Evolutionary conservation across 2,329 filamentous ascomycete genomes (phyloP).

Genomic region (Sclerotinia sclerotiorum): DNA sequence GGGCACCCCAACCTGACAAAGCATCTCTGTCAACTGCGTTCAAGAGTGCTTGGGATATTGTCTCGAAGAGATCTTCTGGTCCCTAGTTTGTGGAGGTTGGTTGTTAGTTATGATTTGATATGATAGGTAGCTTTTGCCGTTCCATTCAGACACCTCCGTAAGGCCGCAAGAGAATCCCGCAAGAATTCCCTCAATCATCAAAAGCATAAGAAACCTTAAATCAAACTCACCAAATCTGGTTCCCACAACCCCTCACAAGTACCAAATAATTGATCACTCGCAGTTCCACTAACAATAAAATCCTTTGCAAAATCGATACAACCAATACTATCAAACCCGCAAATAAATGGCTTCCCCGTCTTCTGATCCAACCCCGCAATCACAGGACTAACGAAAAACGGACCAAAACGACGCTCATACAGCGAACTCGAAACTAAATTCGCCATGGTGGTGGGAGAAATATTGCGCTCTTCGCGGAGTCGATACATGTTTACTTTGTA

Average conservation of each 20-base stretch:
- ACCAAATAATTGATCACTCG: constrained; percentile 96
- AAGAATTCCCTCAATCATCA: neutral
- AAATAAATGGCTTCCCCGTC: constrained; percentile 94
- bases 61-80: constrained; percentile 96
- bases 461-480: constrained; percentile 94
- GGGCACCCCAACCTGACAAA: constrained; percentile 94
- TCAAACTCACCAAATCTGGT: constrained; percentile 77
- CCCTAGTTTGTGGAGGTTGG: constrained; percentile 50
- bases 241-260: constrained; percentile 99
- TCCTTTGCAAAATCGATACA: constrained; percentile 99
- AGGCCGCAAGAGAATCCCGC: neutral
- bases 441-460: constrained; percentile 90
- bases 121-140: neutral
- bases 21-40: constrained; percentile 97
- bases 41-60: constrained; percentile 90
- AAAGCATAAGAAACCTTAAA: neutral
- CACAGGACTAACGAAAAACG: constrained; percentile 93
- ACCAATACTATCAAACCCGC: constrained; percentile 97
- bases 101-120: constrained; percentile 12
- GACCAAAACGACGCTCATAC: constrained; percentile 94
- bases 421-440: constrained; percentile 89
- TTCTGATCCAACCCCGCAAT: constrained; percentile 94
- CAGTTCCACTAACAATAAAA: constrained; percentile 96
- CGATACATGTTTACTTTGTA: constrained; percentile 99
- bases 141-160: neutral